phyloP scores from a whole-genome alignment of 331 rosid species.

The Rosa hybrid region DNA sequence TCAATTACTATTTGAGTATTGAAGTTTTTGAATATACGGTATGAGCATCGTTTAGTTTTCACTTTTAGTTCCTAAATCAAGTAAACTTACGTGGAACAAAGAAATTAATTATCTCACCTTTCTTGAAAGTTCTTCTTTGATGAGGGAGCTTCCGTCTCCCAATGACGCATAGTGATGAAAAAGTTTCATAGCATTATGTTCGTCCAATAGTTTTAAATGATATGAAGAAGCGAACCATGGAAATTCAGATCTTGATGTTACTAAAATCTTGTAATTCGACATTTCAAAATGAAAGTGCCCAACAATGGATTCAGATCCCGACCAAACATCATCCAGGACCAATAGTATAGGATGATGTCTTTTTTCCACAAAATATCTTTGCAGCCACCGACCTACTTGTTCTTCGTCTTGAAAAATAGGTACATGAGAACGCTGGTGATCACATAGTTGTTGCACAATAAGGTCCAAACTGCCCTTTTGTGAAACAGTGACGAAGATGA shows the following conservation, averaged over 20 bases:
- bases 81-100: too few species aligned
- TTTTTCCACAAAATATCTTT: slow-evolving; percentile 22
- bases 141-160: slow-evolving; percentile 5
- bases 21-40: neutral
- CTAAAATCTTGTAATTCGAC: slow-evolving; percentile 47
- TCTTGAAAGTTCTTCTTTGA: neutral
- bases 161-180: slow-evolving; percentile 40
- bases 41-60: neutral
- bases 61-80: neutral
- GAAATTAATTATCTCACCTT: neutral
- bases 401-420: slow-evolving; percentile 37
- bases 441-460: slow-evolving; percentile 32
- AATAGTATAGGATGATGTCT: slow-evolving; percentile 34
- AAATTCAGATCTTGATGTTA: slow-evolving; percentile 58
- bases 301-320: slow-evolving; percentile 42
- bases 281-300: slow-evolving; percentile 32
- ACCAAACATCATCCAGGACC: slow-evolving; percentile 66
- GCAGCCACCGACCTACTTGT: slow-evolving; percentile 30
- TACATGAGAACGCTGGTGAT: slow-evolving; percentile 25
- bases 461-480: slow-evolving; percentile 41
- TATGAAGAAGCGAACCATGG: slow-evolving; percentile 24
- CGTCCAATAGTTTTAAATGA: slow-evolving; percentile 28
- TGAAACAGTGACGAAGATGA: slow-evolving; percentile 48
- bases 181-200: slow-evolving; percentile 33
- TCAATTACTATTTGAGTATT: too few species aligned